phyloP scores from a whole-genome alignment of 345 rosid species.

The Firmiana major region DNA sequence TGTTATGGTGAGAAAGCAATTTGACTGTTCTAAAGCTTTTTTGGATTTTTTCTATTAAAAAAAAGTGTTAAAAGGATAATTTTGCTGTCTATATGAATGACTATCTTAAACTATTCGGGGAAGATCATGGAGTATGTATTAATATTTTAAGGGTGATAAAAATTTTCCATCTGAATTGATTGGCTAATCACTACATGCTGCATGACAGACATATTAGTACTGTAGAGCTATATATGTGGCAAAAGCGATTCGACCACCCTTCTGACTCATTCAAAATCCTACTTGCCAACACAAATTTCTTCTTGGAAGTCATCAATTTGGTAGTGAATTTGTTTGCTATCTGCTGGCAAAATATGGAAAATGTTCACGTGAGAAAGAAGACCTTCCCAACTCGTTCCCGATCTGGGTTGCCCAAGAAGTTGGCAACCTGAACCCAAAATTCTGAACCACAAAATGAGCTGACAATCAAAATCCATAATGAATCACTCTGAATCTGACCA shows the following conservation, averaged over 20 bases:
- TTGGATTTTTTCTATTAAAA: not conserved
- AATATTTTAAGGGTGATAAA: not conserved
- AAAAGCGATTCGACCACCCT: not conserved
- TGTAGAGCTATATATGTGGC: not conserved
- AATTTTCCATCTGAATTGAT: not conserved
- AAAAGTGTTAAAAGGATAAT: not conserved
- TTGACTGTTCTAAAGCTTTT: conserved; percentile 4
- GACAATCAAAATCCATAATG: not conserved
- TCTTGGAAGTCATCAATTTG: not conserved
- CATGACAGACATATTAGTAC: not conserved
- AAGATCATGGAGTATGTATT: not conserved
- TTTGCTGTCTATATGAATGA: not conserved
- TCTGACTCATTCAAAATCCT: not conserved
- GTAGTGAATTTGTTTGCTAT: not conserved
- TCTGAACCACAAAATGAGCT: not conserved
- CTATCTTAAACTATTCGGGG: not conserved
- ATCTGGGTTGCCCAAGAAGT: not conserved
- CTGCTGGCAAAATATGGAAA: not conserved
- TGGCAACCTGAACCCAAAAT: not conserved
- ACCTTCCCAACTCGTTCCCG: not conserved
- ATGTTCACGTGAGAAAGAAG: not conserved
- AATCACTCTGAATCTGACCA: not conserved
- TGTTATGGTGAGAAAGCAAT: conserved; percentile 40
- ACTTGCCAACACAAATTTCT: not conserved
- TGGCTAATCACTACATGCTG: not conserved